Evolutionary conservation across 1,284 basidiomycete species (phyloP).

Genomic region (Mixia osmundae): DNA sequence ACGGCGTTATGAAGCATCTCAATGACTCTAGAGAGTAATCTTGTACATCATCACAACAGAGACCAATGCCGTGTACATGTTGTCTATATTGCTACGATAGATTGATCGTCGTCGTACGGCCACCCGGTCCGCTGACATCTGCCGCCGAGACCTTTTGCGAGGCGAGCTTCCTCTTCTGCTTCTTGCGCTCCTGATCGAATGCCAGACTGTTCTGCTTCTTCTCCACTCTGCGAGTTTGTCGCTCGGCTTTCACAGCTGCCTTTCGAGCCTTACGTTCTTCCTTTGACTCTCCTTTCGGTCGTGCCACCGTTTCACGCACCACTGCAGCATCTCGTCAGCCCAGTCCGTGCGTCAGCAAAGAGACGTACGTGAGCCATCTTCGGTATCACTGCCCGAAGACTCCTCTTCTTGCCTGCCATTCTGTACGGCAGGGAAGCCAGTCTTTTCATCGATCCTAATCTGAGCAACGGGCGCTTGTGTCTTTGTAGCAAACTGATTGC

Average conservation of each 20-base stretch:
- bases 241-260: conserved; percentile 57
- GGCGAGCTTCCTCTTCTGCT: conserved; percentile 2
- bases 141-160: background rate
- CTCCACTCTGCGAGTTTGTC: conserved; percentile 41
- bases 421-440: conserved; percentile 40
- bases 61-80: too few relatives aligned
- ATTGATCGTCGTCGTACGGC: too few relatives aligned
- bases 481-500: conserved; percentile 17
- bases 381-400: conserved; percentile 9
- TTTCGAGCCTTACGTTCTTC: conserved; percentile 78
- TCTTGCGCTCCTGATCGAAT: conserved; percentile 38
- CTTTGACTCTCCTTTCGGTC: conserved; percentile 51
- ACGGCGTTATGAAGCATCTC: too few relatives aligned
- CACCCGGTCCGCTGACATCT: background rate
- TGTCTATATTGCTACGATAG: too few relatives aligned
- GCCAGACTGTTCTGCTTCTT: conserved; percentile 58
- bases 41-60: too few relatives aligned
- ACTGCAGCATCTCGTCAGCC: background rate
- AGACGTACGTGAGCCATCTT: conserved; percentile 8
- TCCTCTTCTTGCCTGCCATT: conserved; percentile 8
- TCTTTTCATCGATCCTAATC: conserved; percentile 45
- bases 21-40: too few relatives aligned
- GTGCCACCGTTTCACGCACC: conserved; percentile 27
- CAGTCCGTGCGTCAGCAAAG: background rate
- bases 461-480: conserved; percentile 28